Conservation (phyloP, 2,329 filamentous ascomycete species). For the Sarocladiaceae sp. region DNA sequence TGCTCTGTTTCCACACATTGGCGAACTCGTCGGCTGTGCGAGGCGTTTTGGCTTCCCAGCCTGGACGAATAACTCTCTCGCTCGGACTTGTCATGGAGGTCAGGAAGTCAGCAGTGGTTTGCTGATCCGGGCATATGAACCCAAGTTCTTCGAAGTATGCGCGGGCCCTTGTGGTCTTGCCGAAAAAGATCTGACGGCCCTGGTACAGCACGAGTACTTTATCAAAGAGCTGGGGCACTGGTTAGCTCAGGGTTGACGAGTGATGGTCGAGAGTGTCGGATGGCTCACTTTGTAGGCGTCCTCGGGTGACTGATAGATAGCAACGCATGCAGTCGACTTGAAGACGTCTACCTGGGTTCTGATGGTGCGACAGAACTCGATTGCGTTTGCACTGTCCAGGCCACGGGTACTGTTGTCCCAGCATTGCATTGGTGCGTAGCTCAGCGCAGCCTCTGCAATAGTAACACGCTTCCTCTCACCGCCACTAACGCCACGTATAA, state of each 20-base stretch:
- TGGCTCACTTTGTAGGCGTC: slow-evolving; percentile 50
- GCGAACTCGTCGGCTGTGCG: slow-evolving; percentile 27
- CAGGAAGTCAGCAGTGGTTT: slow-evolving; percentile 68
- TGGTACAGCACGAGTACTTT: slow-evolving; percentile 57
- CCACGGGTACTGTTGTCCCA: slow-evolving; percentile 72
- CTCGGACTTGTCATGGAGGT: slow-evolving; percentile 62
- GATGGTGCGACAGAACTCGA: slow-evolving; percentile 70
- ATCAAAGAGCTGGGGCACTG: slow-evolving; percentile 52
- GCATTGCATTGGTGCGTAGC: slow-evolving; percentile 55
- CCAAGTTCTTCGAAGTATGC: slow-evolving; percentile 65
- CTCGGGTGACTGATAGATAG: slow-evolving; percentile 69
- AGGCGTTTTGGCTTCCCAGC: slow-evolving; percentile 40
- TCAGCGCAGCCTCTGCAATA: slow-evolving; percentile 56
- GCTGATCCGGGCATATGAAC: slow-evolving; percentile 61
- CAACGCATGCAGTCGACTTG: slow-evolving; percentile 61
- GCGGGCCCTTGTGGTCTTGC: slow-evolving; percentile 53
- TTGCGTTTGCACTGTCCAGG: slow-evolving; percentile 69
- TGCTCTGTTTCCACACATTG: slow-evolving; percentile 20
- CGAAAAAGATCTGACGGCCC: slow-evolving; percentile 60
- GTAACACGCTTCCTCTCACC: slow-evolving; percentile 68
- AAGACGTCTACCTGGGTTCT: slow-evolving; percentile 65
- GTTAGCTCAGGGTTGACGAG: no score
- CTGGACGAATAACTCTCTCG: slow-evolving; percentile 52
- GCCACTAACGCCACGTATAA: slow-evolving; percentile 68
- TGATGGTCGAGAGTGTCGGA: neutral